These are phyloP conservation scores for Yamadazyma kitorensis DNA, from an alignment of 805 yeast genomes.

Conservation along the genomic window DNA sequence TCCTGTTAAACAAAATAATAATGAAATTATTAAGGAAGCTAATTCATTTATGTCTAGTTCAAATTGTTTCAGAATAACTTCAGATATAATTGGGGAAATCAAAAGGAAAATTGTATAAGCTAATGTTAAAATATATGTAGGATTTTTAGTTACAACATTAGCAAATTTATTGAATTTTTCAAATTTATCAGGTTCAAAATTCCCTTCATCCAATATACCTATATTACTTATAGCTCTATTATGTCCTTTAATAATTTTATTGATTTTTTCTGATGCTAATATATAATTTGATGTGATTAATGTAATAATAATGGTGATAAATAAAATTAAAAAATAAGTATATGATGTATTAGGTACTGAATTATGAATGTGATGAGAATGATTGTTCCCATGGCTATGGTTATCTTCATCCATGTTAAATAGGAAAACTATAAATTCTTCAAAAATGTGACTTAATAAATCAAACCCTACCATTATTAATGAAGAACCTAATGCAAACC, in stretches of 20 bases:
- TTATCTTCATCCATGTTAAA: conserved; percentile 24
- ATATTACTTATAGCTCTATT: conserved; percentile 14
- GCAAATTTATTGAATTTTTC: conserved; percentile 12
- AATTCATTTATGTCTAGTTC: conserved; percentile 42
- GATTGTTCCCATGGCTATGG: conserved; percentile 28
- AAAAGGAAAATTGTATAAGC: conserved; percentile 39
- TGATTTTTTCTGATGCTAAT: conserved; percentile 31
- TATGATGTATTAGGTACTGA: conserved; percentile 18
- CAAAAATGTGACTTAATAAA: conserved; percentile 79
- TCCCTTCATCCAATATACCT: conserved; percentile 11
- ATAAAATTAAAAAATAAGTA: conserved; percentile 26
- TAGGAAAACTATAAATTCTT: conserved; percentile 57
- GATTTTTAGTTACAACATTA: conserved; percentile 26
- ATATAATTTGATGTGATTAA: conserved; percentile 34
- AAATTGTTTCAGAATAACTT: conserved; percentile 21
- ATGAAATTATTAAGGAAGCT: conserved; percentile 45
- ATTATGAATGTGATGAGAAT: conserved; percentile 41
- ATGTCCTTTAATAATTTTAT: conserved; percentile 28
- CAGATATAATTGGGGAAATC: conserved; percentile 40
- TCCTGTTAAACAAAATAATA: conserved; percentile 45
- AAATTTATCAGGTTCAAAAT: conserved; percentile 4
- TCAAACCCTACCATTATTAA: conserved; percentile 90
- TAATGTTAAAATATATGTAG: conserved; percentile 47
- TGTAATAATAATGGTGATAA: conserved; percentile 22
- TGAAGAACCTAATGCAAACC: conserved; percentile 83